Conservation (phyloP, 2,329 filamentous ascomycete species). For the Fusarium multiceps region DNA sequence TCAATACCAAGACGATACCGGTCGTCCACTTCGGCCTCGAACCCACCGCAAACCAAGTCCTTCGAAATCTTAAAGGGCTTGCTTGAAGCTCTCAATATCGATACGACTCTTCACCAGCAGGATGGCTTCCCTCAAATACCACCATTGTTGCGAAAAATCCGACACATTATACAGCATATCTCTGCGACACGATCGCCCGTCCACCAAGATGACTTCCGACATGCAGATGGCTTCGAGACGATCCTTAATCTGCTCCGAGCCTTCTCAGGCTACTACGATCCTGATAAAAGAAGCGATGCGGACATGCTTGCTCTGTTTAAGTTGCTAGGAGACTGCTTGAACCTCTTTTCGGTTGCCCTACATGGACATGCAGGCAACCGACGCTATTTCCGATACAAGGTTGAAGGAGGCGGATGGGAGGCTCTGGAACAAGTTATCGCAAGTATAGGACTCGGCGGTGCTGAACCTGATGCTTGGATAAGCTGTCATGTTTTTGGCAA, state of each 20-base stretch:
- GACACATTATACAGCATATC: constrained; percentile 73
- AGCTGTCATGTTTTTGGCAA: constrained; percentile 83
- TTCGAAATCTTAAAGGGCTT: constrained; percentile 68
- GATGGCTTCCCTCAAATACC: constrained; percentile 61
- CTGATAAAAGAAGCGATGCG: constrained; percentile 67
- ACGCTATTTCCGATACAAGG: constrained; percentile 82
- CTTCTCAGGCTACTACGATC: constrained; percentile 81
- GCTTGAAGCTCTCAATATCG: constrained; percentile 59
- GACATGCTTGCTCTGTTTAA: constrained; percentile 75
- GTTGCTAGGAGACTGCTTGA: constrained; percentile 76
- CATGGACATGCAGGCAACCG: constrained; percentile 85
- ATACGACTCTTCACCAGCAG: constrained; percentile 48
- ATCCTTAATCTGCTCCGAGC: constrained; percentile 76
- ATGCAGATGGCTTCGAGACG: constrained; percentile 80
- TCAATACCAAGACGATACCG: constrained; percentile 67
- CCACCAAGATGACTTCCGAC: constrained; percentile 83
- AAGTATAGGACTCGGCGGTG: constrained; percentile 72
- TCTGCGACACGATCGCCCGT: constrained; percentile 60
- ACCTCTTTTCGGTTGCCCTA: constrained; percentile 79
- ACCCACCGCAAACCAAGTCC: constrained; percentile 67
- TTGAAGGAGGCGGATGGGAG: constrained; percentile 82
- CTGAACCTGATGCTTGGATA: constrained; percentile 74
- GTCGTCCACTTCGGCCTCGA: constrained; percentile 72
- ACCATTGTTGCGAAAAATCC: constrained; percentile 66
- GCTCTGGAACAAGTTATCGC: constrained; percentile 78